These are phyloP conservation scores for Russula ochroleuca DNA, from an alignment of 768 basidiomycete genomes.

Conservation along the genomic window DNA sequence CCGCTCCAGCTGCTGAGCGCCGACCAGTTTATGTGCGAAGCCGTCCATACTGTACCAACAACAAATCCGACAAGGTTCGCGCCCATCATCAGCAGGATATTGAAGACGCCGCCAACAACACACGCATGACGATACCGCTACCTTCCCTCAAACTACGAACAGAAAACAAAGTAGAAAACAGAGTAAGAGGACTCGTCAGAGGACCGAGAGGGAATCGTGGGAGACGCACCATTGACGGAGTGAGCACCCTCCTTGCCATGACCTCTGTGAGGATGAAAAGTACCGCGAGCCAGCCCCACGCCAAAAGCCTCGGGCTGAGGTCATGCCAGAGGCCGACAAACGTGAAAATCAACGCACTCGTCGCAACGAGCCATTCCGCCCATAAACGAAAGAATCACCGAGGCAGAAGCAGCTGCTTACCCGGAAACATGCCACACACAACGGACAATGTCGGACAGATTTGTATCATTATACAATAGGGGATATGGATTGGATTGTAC, in stretches of 20 bases:
- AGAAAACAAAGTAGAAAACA: neutral
- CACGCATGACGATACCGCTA: slow-evolving; percentile 86
- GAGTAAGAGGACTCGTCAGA: neutral
- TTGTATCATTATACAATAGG: neutral
- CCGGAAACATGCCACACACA: neutral
- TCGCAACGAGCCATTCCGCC: slow-evolving; percentile 64
- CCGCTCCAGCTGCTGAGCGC: slow-evolving; percentile 66
- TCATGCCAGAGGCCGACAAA: slow-evolving; percentile 99
- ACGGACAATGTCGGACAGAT: neutral
- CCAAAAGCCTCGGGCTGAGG: slow-evolving; percentile 75
- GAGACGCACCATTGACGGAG: slow-evolving; percentile 55
- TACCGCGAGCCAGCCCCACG: slow-evolving; percentile 96
- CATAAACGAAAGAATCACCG: slow-evolving; percentile 98
- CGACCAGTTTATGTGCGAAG: slow-evolving; percentile 58
- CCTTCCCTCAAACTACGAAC: slow-evolving; percentile 54
- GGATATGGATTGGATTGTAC: neutral
- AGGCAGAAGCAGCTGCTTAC: slow-evolving; percentile 77
- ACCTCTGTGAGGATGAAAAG: slow-evolving; percentile 89
- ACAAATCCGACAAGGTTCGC: slow-evolving; percentile 97
- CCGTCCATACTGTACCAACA: slow-evolving; percentile 83
- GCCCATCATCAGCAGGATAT: slow-evolving; percentile 82
- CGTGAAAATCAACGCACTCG: slow-evolving; percentile 80
- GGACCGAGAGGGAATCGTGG: neutral
- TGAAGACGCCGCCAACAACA: slow-evolving; percentile 76
- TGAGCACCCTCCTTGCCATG: slow-evolving; percentile 53